phyloP scores from a whole-genome alignment of 1,284 basidiomycete genomes.

The Ceratobasidium sp. region DNA sequence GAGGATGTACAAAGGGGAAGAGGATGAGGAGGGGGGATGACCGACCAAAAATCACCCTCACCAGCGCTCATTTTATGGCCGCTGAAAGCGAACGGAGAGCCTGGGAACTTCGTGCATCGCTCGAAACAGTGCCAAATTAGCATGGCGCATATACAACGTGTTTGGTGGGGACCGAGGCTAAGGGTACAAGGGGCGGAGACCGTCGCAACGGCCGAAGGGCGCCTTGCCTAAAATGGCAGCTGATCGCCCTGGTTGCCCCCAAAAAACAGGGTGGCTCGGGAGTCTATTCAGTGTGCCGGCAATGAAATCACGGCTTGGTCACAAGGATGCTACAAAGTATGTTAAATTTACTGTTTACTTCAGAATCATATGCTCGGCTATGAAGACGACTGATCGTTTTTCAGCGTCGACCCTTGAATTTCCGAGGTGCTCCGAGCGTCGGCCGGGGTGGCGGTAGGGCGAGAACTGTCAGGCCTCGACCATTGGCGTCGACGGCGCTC shows the following conservation, averaged over 20 bases:
- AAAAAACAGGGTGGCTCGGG: constrained; percentile 30
- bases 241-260: constrained; percentile 23
- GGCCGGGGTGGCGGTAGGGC: too few relatives aligned
- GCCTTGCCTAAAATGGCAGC: constrained; percentile 9
- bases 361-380: constrained; percentile 3
- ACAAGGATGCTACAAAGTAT: background rate
- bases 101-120: constrained; percentile 9
- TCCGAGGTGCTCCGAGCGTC: background rate
- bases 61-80: constrained; percentile 12
- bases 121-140: constrained; percentile 20
- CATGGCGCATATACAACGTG: constrained; percentile 12
- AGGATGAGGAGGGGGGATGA: constrained; percentile 24
- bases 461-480: background rate
- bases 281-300: constrained; percentile 35
- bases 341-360: background rate
- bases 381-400: background rate
- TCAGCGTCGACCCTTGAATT: constrained; percentile 1
- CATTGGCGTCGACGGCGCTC: background rate
- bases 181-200: background rate
- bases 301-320: constrained; percentile 1
- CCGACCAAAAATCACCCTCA: background rate
- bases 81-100: background rate
- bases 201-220: constrained; percentile 14
- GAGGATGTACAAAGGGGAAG: constrained; percentile 3
- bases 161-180: background rate